A percentile compares a stretch with the other conserved stretches of the same genome.
Conservation (phyloP, 2,329 filamentous ascomycete species). For the Trichoderma koningii region DNA sequence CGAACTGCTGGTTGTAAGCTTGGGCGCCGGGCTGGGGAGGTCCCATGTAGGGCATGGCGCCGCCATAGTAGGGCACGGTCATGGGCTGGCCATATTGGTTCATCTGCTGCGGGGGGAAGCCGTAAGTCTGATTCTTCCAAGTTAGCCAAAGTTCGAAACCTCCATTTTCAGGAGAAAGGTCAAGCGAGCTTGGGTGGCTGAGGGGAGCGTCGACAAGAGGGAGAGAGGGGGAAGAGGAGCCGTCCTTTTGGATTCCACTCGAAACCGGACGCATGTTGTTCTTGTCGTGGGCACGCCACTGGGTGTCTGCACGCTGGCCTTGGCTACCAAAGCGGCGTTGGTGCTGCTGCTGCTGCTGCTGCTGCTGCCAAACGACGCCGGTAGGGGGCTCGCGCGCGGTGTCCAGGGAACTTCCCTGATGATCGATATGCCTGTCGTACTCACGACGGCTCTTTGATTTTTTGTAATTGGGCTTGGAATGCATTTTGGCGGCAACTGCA, state of each 20-base stretch:
- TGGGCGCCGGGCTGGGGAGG: slow-evolving; percentile 50
- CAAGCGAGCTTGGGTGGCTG: slow-evolving; percentile 43
- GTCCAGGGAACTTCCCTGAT: slow-evolving; percentile 43
- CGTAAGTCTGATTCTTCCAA: slow-evolving; percentile 65
- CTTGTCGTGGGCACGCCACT: slow-evolving; percentile 36
- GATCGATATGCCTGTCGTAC: slow-evolving; percentile 47
- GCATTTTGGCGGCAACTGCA: slow-evolving; percentile 39
- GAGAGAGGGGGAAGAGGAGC: slow-evolving; percentile 8
- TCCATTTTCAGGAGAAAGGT: slow-evolving; percentile 69
- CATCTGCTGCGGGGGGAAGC: slow-evolving; percentile 50
- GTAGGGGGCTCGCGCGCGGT: slow-evolving; percentile 41
- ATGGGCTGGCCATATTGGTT: slow-evolving; percentile 45
- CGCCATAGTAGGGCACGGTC: slow-evolving; percentile 46
- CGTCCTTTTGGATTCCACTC: slow-evolving; percentile 29
- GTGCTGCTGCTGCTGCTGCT: slow-evolving; percentile 36
- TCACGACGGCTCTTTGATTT: slow-evolving; percentile 51
- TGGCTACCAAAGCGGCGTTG: slow-evolving; percentile 41
- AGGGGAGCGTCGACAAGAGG: slow-evolving; percentile 26
- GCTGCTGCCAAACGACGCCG: slow-evolving; percentile 40
- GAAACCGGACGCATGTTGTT: slow-evolving; percentile 32
- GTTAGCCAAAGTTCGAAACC: slow-evolving; percentile 76
- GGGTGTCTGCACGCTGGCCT: slow-evolving; percentile 49
- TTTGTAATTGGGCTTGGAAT: slow-evolving; percentile 48
- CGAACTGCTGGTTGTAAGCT: slow-evolving; percentile 53
- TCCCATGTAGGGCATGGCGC: slow-evolving; percentile 53